phyloP scores from a whole-genome alignment of 495 filamentous ascomycete species.

The Trichoderma orchidacearum region DNA sequence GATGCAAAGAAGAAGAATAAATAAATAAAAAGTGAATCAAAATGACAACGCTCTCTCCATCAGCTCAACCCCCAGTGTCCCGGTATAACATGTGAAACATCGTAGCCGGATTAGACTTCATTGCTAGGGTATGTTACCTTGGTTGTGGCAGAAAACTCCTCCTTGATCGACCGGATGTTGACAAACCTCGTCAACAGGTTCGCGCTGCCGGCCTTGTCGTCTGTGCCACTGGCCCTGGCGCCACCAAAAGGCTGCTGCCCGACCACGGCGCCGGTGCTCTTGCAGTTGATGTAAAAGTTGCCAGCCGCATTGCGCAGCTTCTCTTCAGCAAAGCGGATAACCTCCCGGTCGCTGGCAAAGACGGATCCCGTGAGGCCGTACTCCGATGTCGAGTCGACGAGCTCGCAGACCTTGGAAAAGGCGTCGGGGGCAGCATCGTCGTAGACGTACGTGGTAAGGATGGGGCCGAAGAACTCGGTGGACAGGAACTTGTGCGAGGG shows the following conservation, averaged over 20 bases:
- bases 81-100: not conserved
- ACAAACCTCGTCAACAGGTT: slow-evolving; percentile 69
- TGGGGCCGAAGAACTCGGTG: slow-evolving; percentile 66
- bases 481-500: slow-evolving; percentile 52
- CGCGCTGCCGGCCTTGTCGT: slow-evolving; percentile 79
- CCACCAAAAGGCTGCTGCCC: slow-evolving; percentile 90
- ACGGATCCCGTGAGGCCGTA: slow-evolving; percentile 73
- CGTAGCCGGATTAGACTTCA: slow-evolving; percentile 18
- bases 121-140: slow-evolving; percentile 77
- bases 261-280: slow-evolving; percentile 83
- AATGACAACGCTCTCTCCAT: not conserved
- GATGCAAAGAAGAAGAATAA: not conserved
- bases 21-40: not conserved
- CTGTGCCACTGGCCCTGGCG: slow-evolving; percentile 73
- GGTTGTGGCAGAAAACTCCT: slow-evolving; percentile 62
- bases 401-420: slow-evolving; percentile 39
- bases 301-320: slow-evolving; percentile 64
- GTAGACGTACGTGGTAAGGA: slow-evolving; percentile 59
- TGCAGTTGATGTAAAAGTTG: slow-evolving; percentile 91
- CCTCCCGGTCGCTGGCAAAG: slow-evolving; percentile 60
- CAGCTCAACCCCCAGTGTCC: not conserved
- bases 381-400: slow-evolving; percentile 50
- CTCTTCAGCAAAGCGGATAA: slow-evolving; percentile 54
- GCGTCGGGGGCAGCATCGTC: slow-evolving; percentile 38
- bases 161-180: slow-evolving; percentile 75